Percentiles rank a stretch among this genome's conserved stretches.
Conservation (phyloP, 169 alveolate species). For the Cryptosporidium baileyi region DNA sequence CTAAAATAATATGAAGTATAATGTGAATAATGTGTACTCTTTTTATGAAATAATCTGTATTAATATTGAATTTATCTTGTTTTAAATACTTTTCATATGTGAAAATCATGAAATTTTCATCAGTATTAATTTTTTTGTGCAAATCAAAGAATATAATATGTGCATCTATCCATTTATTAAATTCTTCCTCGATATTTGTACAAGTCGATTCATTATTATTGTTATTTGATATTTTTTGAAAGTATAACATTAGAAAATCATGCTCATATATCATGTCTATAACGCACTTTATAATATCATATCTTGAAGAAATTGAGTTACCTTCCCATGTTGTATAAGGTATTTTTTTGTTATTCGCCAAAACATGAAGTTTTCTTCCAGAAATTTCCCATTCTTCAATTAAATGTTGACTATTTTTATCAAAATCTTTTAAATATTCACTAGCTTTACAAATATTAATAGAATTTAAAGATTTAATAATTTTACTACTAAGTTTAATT, state of each 20-base stretch:
- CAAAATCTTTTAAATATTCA: not conserved
- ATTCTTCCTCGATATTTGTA: not conserved
- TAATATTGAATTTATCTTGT: not conserved
- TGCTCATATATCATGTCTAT: slow-evolving; percentile 60
- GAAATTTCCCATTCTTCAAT: slow-evolving; percentile 68
- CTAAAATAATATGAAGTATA: not conserved
- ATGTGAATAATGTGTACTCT: slow-evolving; percentile 5
- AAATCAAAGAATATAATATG: not conserved
- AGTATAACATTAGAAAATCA: slow-evolving; percentile 44
- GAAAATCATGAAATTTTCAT: not conserved
- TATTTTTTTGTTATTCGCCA: slow-evolving; percentile 26
- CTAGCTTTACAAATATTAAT: not conserved
- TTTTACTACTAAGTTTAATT: not conserved
- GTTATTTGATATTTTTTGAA: not conserved
- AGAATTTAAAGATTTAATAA: slow-evolving; percentile 4
- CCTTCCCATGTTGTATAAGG: slow-evolving; percentile 53
- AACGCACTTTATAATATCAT: slow-evolving; percentile 28
- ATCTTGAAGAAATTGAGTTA: slow-evolving; percentile 2
- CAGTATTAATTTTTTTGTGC: not conserved
- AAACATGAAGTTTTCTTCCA: slow-evolving; percentile 39
- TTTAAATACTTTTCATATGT: not conserved
- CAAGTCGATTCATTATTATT: not conserved
- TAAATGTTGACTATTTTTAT: not conserved
- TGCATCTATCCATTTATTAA: not conserved
- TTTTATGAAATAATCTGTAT: not conserved